These are phyloP conservation scores for Coniferiporia weirii DNA, from an alignment of 1,284 basidiomycete species.

Conservation along the genomic window DNA sequence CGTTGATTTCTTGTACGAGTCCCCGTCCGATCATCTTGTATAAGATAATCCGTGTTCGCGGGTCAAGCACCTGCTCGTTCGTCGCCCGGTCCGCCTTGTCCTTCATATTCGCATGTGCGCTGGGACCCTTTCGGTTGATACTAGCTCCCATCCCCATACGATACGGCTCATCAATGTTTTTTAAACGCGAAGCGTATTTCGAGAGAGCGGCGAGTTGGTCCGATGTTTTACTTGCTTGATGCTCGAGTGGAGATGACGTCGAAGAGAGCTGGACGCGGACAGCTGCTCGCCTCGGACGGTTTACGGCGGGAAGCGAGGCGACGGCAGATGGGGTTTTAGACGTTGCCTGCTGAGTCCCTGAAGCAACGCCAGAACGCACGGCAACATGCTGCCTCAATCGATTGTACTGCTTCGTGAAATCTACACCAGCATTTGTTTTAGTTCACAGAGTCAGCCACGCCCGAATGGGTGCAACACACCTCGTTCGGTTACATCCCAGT, in stretches of 20 bases:
- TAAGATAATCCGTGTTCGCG: conserved; percentile 83
- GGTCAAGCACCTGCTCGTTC: conserved; percentile 90
- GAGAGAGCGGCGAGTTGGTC: conserved; percentile 67
- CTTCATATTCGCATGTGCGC: conserved; percentile 79
- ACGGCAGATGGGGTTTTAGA: conserved; percentile 43
- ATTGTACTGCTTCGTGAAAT: conserved; percentile 97
- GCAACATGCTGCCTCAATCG: conserved; percentile 82
- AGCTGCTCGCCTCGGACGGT: conserved; percentile 45
- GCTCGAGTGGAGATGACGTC: conserved; percentile 22
- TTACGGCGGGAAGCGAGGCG: conserved; percentile 66
- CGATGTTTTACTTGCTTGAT: conserved; percentile 47
- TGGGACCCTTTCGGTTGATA: conserved; percentile 85
- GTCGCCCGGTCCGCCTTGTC: conserved; percentile 94
- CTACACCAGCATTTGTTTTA: conserved; percentile 35
- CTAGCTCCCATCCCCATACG: conserved; percentile 73
- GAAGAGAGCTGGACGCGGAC: conserved; percentile 16
- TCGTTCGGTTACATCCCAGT: conserved; percentile 33
- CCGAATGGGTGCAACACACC: conserved; percentile 30
- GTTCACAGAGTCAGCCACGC: neutral
- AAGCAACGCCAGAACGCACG: conserved; percentile 61
- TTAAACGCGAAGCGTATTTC: conserved; percentile 64
- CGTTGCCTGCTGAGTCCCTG: conserved; percentile 46
- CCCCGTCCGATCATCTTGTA: conserved; percentile 92
- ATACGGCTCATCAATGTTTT: conserved; percentile 71
- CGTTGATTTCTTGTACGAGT: conserved; percentile 82